Evolutionary conservation across 768 basidiomycete species (phyloP).

Genomic region (Lactarius evosmus): DNA sequence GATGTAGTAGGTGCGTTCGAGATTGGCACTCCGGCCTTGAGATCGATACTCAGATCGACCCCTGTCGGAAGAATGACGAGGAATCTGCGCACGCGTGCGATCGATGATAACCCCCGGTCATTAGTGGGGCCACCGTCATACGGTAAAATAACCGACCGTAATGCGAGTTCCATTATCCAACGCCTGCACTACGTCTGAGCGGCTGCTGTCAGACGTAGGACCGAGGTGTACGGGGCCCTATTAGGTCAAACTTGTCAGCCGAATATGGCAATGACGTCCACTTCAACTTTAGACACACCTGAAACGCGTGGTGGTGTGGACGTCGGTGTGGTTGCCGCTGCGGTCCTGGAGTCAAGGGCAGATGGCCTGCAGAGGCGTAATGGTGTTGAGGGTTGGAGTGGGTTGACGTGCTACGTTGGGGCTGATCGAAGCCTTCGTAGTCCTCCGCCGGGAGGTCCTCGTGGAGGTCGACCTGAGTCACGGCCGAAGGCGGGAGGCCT

Average conservation of each 20-base stretch:
- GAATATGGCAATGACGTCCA: constrained; percentile 3
- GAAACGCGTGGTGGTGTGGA: constrained; percentile 8
- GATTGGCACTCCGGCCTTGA: background rate
- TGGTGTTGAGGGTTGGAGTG: background rate
- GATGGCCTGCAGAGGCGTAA: constrained; percentile 1
- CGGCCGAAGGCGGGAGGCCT: constrained; percentile 3
- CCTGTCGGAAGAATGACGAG: constrained; percentile 14
- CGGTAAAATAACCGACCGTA: constrained; percentile 14
- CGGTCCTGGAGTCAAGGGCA: background rate
- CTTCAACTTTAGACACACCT: constrained; percentile 4
- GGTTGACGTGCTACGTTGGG: background rate
- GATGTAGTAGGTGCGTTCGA: constrained; percentile 27
- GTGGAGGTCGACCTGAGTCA: constrained; percentile 22
- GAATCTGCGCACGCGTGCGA: constrained; percentile 14
- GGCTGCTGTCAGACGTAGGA: constrained; percentile 14
- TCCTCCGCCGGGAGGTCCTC: constrained; percentile 5
- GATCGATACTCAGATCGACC: constrained; percentile 3
- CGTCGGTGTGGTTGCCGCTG: constrained; percentile 8
- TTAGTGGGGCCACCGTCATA: background rate
- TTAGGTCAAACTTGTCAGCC: constrained; percentile 4
- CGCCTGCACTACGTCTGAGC: constrained; percentile 25
- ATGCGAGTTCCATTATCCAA: constrained; percentile 23
- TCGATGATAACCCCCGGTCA: background rate
- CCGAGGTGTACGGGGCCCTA: constrained; percentile 10
- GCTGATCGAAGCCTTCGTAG: constrained; percentile 9